phyloP scores from a whole-genome alignment of 2,329 filamentous ascomycete genomes.

The Daldinia eschscholtzii region DNA sequence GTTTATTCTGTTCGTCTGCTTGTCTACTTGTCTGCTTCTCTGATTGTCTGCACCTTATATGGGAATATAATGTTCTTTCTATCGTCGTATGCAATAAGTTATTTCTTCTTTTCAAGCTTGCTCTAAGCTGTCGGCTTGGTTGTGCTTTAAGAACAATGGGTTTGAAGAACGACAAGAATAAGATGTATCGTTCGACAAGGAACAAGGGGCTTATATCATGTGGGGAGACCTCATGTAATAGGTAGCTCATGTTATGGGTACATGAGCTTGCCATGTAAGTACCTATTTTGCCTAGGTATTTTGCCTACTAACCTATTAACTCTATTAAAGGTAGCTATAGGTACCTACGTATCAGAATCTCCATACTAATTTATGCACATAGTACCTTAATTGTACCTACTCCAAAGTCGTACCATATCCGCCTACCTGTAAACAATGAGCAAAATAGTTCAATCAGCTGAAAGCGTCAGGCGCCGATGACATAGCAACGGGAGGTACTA shows the following conservation, averaged over 20 bases:
- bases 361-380: neutral
- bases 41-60: neutral
- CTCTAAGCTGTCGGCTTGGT: neutral
- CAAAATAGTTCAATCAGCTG: constrained; percentile 27
- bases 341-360: neutral
- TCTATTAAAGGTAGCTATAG: neutral
- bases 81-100: neutral
- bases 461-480: constrained; percentile 35
- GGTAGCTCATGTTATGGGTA: neutral
- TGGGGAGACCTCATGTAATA: constrained; percentile 20
- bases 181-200: constrained; percentile 11
- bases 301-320: too few species aligned
- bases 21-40: too few species aligned
- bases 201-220: constrained; percentile 20
- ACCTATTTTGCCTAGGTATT: too few species aligned
- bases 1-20: constrained; percentile 1
- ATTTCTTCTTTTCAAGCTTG: neutral
- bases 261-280: neutral
- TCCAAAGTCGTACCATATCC: constrained; percentile 14
- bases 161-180: constrained; percentile 4
- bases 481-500: constrained; percentile 19
- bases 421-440: constrained; percentile 31
- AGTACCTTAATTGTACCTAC: neutral
- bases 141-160: constrained; percentile 6
- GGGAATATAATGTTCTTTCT: neutral